Evolutionary conservation across 1,284 basidiomycete genomes (phyloP).

Genomic region (Thelephora terrestris): DNA sequence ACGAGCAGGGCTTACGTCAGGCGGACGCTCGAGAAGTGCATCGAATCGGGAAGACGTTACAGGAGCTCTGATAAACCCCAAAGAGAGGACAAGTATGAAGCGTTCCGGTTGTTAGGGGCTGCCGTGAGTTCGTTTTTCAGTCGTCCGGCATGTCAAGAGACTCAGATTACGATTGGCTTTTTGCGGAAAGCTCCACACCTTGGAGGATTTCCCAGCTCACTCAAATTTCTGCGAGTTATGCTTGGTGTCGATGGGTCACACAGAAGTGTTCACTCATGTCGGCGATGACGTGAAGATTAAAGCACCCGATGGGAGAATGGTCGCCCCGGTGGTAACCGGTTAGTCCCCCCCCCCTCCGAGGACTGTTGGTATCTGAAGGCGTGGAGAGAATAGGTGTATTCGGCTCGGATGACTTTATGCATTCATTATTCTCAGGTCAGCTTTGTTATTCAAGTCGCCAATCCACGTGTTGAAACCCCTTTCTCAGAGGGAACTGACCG

Average conservation of each 20-base stretch:
- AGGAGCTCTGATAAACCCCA: constrained; percentile 34
- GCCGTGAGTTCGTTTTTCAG: constrained; percentile 30
- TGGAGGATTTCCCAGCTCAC: constrained; percentile 86
- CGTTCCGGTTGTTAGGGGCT: constrained; percentile 69
- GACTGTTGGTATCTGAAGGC: neutral
- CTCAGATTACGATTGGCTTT: neutral
- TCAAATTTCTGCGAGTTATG: constrained; percentile 83
- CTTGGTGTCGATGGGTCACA: constrained; percentile 65
- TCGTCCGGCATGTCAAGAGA: neutral
- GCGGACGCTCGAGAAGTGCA: constrained; percentile 62
- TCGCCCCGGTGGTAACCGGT: constrained; percentile 83
- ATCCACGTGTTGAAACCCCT: constrained; percentile 2
- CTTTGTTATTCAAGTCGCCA: neutral
- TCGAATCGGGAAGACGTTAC: constrained; percentile 53
- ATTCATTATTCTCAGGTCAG: constrained; percentile 60
- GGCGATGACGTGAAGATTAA: constrained; percentile 74
- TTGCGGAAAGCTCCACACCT: constrained; percentile 55
- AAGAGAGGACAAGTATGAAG: constrained; percentile 76
- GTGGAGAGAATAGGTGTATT: constrained; percentile 50
- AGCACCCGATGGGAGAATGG: constrained; percentile 66
- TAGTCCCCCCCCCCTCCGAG: constrained; percentile 5
- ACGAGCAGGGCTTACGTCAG: constrained; percentile 82
- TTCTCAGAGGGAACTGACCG: constrained; percentile 54
- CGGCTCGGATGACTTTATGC: constrained; percentile 80
- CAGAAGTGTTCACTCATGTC: constrained; percentile 80